Conservation (phyloP, 495 filamentous ascomycete genomes). For the Hypoxylon fragiforme region DNA sequence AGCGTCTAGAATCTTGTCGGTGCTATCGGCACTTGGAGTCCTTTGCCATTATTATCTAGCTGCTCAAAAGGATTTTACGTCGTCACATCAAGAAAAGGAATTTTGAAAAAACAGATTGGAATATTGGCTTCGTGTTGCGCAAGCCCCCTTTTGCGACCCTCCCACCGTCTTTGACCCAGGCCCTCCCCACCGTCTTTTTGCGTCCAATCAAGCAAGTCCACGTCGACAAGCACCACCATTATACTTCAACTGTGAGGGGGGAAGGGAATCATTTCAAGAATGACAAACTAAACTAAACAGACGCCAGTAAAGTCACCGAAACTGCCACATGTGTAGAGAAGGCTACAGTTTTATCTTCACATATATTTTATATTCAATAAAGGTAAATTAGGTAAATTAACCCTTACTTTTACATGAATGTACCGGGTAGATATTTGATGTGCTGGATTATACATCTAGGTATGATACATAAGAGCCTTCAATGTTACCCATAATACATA, state of each 20-base stretch:
- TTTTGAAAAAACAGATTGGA: conserved; percentile 25
- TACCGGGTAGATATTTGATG: too few species aligned
- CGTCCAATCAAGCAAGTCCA: conserved; percentile 38
- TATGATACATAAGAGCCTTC: too few species aligned
- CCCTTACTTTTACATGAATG: too few species aligned
- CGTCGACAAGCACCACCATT: conserved; percentile 39
- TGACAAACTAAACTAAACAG: conserved; percentile 29
- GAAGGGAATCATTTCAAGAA: conserved; percentile 24
- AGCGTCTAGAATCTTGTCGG: conserved; percentile 8
- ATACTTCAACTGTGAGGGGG: conserved; percentile 31
- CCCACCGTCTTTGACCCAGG: conserved; percentile 27
- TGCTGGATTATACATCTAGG: too few species aligned
- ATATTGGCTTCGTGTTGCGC: conserved; percentile 34
- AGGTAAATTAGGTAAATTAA: too few species aligned
- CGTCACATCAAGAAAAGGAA: conserved; percentile 20
- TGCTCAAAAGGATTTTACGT: conserved; percentile 20
- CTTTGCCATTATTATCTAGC: conserved; percentile 13
- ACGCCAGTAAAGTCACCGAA: conserved; percentile 34
- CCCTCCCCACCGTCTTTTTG: conserved; percentile 29
- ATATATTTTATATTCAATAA: too few species aligned
- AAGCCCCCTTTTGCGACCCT: conserved; percentile 41
- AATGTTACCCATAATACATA: too few species aligned
- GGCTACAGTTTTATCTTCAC: too few species aligned
- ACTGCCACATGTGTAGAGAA: background rate
- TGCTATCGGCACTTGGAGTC: conserved; percentile 18